Base-by-base conservation (phyloP, 495 filamentous ascomycete genomes). In the Penicillium bovifimosum region DNA sequence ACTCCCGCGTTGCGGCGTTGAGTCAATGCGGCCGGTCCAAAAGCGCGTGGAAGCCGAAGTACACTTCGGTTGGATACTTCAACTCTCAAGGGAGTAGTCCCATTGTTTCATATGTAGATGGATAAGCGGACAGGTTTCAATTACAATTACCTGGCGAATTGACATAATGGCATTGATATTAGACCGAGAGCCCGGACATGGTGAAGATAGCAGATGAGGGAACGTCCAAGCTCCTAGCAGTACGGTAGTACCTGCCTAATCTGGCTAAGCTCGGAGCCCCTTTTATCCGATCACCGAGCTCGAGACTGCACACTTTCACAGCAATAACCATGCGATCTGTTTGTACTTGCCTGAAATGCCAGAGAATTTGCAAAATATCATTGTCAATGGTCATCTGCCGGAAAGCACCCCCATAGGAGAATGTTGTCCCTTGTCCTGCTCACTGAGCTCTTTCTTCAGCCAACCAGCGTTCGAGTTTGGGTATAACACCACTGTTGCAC, bases 241-340 rank as follows among this genome's bases (percentile, higher is more conserved):
- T 56, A 64, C 62, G 62, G 42, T 17, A 62, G 59, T 56, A 64
- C 62, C 55, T 64, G 34, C 59, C 62, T 28, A 42, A 64, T 62
- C 41, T 13, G 53, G 52, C 17, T 6, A 52, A 51, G 39, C 9
- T 24, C 28, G 34, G 24, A 35, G n/a, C n/a, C n/a, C n/a, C n/a
- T n/a, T 41, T 24, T 33, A 48, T 24, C 14, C 18, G 34, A 45
- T 38, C 27, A 3, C 6, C 34, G 10, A 17, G n/a, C 46, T 33
- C 34, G 9, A 29, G 13, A 31, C 29, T 24, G 20, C 39, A 46
- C 26, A 10, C 40, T 18, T 24, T 11, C 35, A 16, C 41, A 46
- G 9, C 3, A 16, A 40, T 1, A 45, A 44, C 28, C 26, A 47
- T 41, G 41, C 16, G 29, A 54, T 51, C 9, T 24, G 27, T 36